These are phyloP conservation scores for Phytophthora sansomeana DNA, from an alignment of 352 stramenopile species.

Conservation along the genomic window DNA sequence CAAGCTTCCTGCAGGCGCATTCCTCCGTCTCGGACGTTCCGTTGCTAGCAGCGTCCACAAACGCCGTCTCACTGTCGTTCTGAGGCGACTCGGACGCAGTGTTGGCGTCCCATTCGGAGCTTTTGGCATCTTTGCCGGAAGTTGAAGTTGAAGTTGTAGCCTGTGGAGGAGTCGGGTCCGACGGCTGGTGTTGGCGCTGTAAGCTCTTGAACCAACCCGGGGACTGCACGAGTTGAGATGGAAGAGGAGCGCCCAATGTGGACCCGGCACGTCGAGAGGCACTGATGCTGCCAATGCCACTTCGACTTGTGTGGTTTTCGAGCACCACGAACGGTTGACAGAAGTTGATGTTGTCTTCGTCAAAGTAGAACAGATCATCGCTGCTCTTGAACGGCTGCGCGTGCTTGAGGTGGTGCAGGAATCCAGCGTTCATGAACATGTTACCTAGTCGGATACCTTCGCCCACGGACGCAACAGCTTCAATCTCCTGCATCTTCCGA, in stretches of 20 bases:
- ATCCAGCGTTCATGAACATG: slow-evolving; percentile 64
- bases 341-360: slow-evolving; percentile 48
- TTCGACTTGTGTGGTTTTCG: slow-evolving; percentile 31
- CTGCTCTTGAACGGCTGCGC: slow-evolving; percentile 46
- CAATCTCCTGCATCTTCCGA: slow-evolving; percentile 52
- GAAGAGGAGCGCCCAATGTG: slow-evolving; percentile 32
- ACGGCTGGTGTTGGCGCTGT: slow-evolving; percentile 33
- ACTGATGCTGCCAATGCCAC: slow-evolving; percentile 10
- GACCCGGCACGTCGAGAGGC: slow-evolving; percentile 27
- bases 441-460: slow-evolving; percentile 63
- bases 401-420: slow-evolving; percentile 66
- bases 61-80: slow-evolving; percentile 26
- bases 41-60: slow-evolving; percentile 34
- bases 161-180: slow-evolving; percentile 20
- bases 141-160: slow-evolving; percentile 20
- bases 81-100: slow-evolving; percentile 20
- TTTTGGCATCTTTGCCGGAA: slow-evolving; percentile 7
- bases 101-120: slow-evolving; percentile 23
- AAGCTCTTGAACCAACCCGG: slow-evolving; percentile 42
- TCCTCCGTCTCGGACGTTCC: slow-evolving; percentile 28
- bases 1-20: slow-evolving; percentile 44
- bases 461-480: slow-evolving; percentile 43
- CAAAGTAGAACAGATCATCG: slow-evolving; percentile 57
- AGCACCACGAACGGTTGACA: slow-evolving; percentile 48
- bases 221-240: slow-evolving; percentile 44